phyloP scores from a whole-genome alignment of 306 rosid species.

The Vachellia collinsii region DNA sequence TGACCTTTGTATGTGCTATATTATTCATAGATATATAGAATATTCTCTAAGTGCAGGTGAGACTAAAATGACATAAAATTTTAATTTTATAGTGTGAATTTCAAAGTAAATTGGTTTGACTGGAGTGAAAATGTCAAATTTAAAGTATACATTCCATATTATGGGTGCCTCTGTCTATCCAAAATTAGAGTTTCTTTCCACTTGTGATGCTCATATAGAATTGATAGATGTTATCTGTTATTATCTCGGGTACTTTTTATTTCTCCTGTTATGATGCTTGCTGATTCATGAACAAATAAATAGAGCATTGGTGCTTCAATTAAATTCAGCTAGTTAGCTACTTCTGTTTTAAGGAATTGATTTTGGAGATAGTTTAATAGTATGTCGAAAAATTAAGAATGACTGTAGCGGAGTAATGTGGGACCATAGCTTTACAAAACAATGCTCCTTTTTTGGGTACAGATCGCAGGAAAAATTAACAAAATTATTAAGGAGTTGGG shows the following conservation, averaged over 20 bases:
- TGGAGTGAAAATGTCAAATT: conserved; percentile 19
- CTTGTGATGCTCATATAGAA: neutral
- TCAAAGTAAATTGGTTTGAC: neutral
- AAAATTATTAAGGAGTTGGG: conserved; percentile 70
- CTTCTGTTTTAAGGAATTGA: conserved; percentile 25
- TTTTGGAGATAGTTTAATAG: conserved; percentile 8
- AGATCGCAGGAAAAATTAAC: conserved; percentile 92
- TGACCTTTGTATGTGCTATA: conserved; percentile 42
- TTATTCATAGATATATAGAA: neutral
- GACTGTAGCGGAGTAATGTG: conserved; percentile 1
- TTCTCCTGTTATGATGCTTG: neutral
- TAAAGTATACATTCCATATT: neutral
- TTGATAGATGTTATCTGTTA: neutral
- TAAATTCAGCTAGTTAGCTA: conserved; percentile 15
- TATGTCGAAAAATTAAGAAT: conserved; percentile 25
- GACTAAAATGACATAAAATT: neutral
- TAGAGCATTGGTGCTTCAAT: conserved; percentile 21
- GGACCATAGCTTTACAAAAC: conserved; percentile 25
- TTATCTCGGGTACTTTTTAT: neutral
- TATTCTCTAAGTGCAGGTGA: conserved; percentile 10
- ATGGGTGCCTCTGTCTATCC: neutral
- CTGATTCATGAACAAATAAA: conserved; percentile 18
- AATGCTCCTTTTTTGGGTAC: conserved; percentile 37
- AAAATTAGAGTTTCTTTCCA: neutral
- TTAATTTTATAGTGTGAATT: conserved; percentile 6